Conservation (phyloP, 2,329 filamentous ascomycete species). For the Fonsecaea multimorphosa region DNA sequence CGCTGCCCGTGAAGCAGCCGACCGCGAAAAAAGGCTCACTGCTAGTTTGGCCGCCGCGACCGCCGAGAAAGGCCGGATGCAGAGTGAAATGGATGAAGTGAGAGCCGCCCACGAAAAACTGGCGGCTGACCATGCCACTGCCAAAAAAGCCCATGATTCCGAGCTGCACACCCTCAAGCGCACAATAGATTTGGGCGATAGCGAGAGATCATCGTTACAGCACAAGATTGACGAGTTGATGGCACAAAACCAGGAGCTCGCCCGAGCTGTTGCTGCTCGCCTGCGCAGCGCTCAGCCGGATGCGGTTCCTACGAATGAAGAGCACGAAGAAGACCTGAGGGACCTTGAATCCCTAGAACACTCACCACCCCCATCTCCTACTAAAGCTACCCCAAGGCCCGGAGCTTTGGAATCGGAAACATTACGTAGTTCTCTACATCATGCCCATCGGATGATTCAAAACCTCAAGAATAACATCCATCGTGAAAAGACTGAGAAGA, state of each 20-base stretch:
- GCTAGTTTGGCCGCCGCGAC: slow-evolving; percentile 73
- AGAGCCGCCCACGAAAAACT: slow-evolving; percentile 80
- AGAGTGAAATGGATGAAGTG: slow-evolving; percentile 90
- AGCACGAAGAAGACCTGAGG: slow-evolving; percentile 63
- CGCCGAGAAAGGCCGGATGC: slow-evolving; percentile 75
- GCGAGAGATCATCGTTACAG: slow-evolving; percentile 77
- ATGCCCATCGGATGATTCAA: slow-evolving; percentile 96
- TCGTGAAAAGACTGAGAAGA: slow-evolving; percentile 97
- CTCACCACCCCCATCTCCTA: slow-evolving; percentile 86
- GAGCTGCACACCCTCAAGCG: slow-evolving; percentile 85
- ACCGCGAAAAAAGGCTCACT: slow-evolving; percentile 81
- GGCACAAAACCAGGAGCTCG: slow-evolving; percentile 88
- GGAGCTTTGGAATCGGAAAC: slow-evolving; percentile 92
- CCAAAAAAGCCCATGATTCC: slow-evolving; percentile 83
- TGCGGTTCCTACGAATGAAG: slow-evolving; percentile 55
- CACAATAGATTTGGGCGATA: slow-evolving; percentile 76
- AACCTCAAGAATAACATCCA: slow-evolving; percentile 94
- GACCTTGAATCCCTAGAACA: slow-evolving; percentile 82
- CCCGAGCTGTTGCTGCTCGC: slow-evolving; percentile 78
- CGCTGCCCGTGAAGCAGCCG: slow-evolving; percentile 74
- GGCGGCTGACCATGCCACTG: slow-evolving; percentile 76
- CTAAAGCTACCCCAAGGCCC: slow-evolving; percentile 90
- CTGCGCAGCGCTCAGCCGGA: slow-evolving; percentile 68
- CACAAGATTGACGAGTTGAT: slow-evolving; percentile 87
- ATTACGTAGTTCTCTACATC: slow-evolving; percentile 87